Evolutionary conservation across 805 yeast genomes (phyloP), one percentile per base, ranked within the genome.

Genomic region (Pichia kluyveri): DNA sequence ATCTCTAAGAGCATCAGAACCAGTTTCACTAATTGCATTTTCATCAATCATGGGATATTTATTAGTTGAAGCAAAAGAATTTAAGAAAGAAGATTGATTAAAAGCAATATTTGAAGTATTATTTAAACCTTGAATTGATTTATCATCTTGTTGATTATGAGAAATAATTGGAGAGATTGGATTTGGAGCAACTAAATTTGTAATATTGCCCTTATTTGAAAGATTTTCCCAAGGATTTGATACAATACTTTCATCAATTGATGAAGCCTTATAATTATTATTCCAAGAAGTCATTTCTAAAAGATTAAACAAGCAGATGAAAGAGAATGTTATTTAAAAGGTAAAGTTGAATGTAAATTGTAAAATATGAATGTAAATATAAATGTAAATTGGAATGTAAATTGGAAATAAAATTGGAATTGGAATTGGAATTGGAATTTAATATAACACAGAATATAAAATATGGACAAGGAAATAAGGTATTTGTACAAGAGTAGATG

Each of bases 1-100:
- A 43, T 60, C 68, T 42, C 60, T 62, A 15, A 60, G 42, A 19
- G 60, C 50, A 45, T 64, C 68, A 15, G 67, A 60, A 0, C 66
- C 66, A 1, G 65, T 59, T 31, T 64, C 68, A 49, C 62, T 59
- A 12, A 57, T 51, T 12, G 54, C 56, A 17, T 57, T 58, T 26
- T 62, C 66, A 14, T 57, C 65, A 27, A 58, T 43, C 19, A 47
- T 51, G 23, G 49, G 38, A 14, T 51, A 41, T n/a, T 40, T 48
- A 5, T 54, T 41, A 7, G 49, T 37, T 1, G 41, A 49, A 36
- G 45, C 47, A 32, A 42, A 51, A 34, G 39, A 39, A 31, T 42
- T 62, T 38, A 61, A 56, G 14, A 62, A 61, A 3, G 61, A 55
- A 36, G 56, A 54, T 30, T 60, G 56, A 42, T 48, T 54, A 8